Evolutionary conservation across 2,329 filamentous ascomycete genomes (phyloP), one percentile per base, ranked within the genome.

Genomic region (Botrytis aclada): DNA sequence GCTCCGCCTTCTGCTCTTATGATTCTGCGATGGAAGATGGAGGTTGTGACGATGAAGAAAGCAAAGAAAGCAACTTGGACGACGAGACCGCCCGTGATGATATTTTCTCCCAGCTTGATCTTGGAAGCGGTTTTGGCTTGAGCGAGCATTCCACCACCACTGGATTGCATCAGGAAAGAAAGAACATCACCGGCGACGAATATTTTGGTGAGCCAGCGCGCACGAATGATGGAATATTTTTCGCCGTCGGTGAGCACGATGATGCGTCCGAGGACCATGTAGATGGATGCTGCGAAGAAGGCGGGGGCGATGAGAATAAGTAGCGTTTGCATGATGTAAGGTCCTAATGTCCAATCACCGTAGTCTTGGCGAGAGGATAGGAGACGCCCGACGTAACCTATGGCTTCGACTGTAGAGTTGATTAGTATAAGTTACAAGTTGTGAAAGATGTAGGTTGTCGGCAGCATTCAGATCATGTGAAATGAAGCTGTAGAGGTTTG

Each of bases 21-120:
- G 22, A 79, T 71, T 3, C 75, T 72, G 12, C 22, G 12, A 37
- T 79, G 72, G 45, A 79, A 79, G 39, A 76, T 41, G 1, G 20
- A 56, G 18, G 74, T 47, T 16, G 74, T 72, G 32, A 77, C 45
- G 32, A 87, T 79, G 76, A 88, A 88, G 71, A 87, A 81, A n/a
- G 81, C 81, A 74, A 88, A 88, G 75, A 86, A 84, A 12, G 85
- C 22, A 6, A 88, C 81, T 74, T 88, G 86, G 6, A 88, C 75
- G 14, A 84, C 78, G 4, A 88, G 80, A 18, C 86, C 86, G 9
- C 77, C 82, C 32, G 86, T 80, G 22, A 88, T 83, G 62, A 87
- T 80, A 7, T 82, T 80, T 66, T 84, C 78, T 18, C 84, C 84
- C 0, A 75, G 74, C 4, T 77, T 47, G 16, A 58, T 82, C 1